A percentile compares a stretch with the other conserved stretches of the same genome.
Evolutionary conservation across 345 rosid species (phyloP).

Genomic region (Jatropha curcas): DNA sequence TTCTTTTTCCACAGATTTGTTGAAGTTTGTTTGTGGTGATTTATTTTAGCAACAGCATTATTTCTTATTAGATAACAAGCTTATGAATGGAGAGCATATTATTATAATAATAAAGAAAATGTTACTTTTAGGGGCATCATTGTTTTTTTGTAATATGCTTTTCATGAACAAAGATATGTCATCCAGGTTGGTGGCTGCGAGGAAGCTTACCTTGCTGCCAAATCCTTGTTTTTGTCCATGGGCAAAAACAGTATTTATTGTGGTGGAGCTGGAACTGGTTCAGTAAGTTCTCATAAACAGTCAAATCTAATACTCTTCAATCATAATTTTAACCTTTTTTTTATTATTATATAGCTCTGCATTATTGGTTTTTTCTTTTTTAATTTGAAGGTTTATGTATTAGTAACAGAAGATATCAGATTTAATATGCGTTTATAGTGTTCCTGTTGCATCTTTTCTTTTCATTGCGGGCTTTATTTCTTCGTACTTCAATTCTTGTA

Average conservation of each 20-base stretch:
- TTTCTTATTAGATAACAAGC: background rate
- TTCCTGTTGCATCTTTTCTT: background rate
- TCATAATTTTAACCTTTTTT: background rate
- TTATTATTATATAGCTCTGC: background rate
- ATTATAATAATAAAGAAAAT: background rate
- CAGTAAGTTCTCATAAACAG: constrained; percentile 54
- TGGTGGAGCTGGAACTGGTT: constrained; percentile 93
- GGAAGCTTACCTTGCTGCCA: constrained; percentile 70
- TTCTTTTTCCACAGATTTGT: background rate
- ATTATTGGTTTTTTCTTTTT: background rate
- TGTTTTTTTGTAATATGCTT: constrained; percentile 1
- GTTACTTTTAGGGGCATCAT: background rate
- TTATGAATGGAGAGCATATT: background rate
- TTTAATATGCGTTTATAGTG: background rate
- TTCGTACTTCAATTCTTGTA: background rate
- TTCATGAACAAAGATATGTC: constrained; percentile 18
- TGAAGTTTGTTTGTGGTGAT: background rate
- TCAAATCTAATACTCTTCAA: background rate
- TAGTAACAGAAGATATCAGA: too few species aligned
- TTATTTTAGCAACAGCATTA: background rate
- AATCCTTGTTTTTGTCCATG: constrained; percentile 72
- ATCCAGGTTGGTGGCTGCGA: constrained; percentile 90
- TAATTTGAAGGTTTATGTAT: background rate
- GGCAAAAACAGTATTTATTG: constrained; percentile 76
- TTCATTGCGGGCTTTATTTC: background rate